Conservation (phyloP, 1,284 basidiomycete genomes). For the Neolentinus lepideus region DNA sequence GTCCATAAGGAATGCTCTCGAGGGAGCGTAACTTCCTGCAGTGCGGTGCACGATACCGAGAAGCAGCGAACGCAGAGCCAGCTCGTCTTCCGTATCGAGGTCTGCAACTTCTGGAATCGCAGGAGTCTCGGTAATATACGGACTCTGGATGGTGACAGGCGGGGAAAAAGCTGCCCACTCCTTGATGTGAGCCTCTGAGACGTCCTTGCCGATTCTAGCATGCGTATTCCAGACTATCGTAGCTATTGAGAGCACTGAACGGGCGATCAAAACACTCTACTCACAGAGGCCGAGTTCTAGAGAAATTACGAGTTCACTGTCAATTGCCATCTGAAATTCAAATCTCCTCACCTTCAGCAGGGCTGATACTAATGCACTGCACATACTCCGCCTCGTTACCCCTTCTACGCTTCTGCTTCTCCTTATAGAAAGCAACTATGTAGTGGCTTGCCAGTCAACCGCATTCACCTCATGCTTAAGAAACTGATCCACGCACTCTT, state of each 20-base stretch:
- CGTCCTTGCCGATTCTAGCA: conserved; percentile 39
- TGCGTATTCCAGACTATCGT: conserved; percentile 72
- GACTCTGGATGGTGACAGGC: conserved; percentile 27
- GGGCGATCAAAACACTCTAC: conserved; percentile 15
- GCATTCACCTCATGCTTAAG: neutral
- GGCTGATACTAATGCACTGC: conserved; percentile 52
- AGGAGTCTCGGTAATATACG: conserved; percentile 12
- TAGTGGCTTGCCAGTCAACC: neutral
- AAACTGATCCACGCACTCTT: conserved; percentile 34
- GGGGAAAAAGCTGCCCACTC: conserved; percentile 43
- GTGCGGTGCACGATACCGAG: conserved; percentile 62
- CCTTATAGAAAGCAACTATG: conserved; percentile 69
- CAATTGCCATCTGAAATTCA: neutral
- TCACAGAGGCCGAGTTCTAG: conserved; percentile 54
- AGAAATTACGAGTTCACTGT: neutral
- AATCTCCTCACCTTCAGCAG: conserved; percentile 50
- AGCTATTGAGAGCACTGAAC: neutral
- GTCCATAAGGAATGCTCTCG: conserved; percentile 44
- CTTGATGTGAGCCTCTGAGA: conserved; percentile 49
- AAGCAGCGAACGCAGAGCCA: conserved; percentile 59
- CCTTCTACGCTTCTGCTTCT: conserved; percentile 50
- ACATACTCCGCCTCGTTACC: conserved; percentile 43
- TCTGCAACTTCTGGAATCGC: conserved; percentile 18
- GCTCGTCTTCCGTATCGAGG: conserved; percentile 63
- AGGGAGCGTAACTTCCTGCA: conserved; percentile 32